Evolutionary conservation across 2,329 filamentous ascomycete genomes (phyloP), one percentile per base, ranked within the genome.

Genomic region (Arthrobotrys pseudoclavata): DNA sequence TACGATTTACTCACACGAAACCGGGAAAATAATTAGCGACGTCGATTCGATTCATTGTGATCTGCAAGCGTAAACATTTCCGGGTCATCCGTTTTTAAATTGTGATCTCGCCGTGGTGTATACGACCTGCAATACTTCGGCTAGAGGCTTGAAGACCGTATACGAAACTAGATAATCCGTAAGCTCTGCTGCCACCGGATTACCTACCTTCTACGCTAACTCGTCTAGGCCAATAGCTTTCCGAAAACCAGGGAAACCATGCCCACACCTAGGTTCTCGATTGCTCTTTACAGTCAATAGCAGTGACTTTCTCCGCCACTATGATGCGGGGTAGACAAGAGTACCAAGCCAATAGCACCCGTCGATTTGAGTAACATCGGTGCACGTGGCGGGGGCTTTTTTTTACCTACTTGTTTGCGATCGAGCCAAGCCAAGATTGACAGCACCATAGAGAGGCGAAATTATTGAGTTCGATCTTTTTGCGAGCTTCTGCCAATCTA

Each of bases 371-470:
- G 40, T 15, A 24, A 47, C 31, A 37, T 37, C 2, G 22, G 61
- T 66, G 50, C 69, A 60, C 69, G 61, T 66, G 69, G 61, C 55
- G 55, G 50, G 26, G 13, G 45, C 45, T 66, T 55, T 47, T n/a
- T 53, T 48, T 57, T 61, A 64, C 66, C 66, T 69, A 55, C 60
- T 76, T 42, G 48, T 69, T 66, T 61, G 47, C 66, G 60, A 67
- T 70, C 31, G 60, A 66, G 31, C 42, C 6, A 60, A 76, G 52
- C 66, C 42, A 42, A 62, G 42, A 66, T 53, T 70, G 50, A 37
- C 48, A 70, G 42, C 50, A n/a, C n/a, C 20, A 45, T 55, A 52
- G 42, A 42, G 42, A 60, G 50, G 66, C 50, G 50, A 67, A 62
- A 31, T 18, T 1, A 31, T n/a, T n/a, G 64, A 55, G 31, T 37